Percentiles rank a stretch among this genome's conserved stretches.
Conservation (phyloP, 2,329 filamentous ascomycete species). For the Alternaria gaisen region DNA sequence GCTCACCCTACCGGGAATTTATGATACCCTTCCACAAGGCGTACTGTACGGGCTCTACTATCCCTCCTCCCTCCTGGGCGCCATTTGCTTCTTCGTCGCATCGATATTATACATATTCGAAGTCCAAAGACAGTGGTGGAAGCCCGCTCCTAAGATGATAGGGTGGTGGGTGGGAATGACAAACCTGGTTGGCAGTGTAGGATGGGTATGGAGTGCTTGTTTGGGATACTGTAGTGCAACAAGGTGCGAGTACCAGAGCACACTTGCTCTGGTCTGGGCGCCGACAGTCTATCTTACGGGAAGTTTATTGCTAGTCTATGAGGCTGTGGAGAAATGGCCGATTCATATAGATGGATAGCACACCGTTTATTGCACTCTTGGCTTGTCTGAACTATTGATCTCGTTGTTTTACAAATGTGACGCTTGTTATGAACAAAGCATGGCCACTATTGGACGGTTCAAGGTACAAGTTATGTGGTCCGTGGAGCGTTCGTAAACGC, state of each 20-base stretch:
- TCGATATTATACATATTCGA: neutral
- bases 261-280: neutral
- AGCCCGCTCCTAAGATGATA: neutral
- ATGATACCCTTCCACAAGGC: neutral
- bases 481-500: neutral
- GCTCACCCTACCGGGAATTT: neutral
- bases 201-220: constrained; percentile 3
- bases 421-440: neutral
- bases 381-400: neutral
- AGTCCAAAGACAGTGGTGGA: neutral
- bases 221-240: neutral
- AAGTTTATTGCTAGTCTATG: constrained; percentile 1
- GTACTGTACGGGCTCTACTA: neutral
- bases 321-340: constrained; percentile 2
- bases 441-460: neutral
- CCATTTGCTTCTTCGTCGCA: neutral
- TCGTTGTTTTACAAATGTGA: neutral
- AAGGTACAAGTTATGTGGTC: neutral
- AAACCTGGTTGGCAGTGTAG: constrained; percentile 3
- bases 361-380: too few species aligned
- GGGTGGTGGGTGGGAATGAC: neutral
- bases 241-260: constrained; percentile 1
- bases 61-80: neutral
- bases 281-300: neutral
- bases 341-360: neutral